Evolutionary conservation across 176 grass and related monocot species (phyloP), one percentile per base, ranked within the genome.

Genomic region (Musa itinerans): DNA sequence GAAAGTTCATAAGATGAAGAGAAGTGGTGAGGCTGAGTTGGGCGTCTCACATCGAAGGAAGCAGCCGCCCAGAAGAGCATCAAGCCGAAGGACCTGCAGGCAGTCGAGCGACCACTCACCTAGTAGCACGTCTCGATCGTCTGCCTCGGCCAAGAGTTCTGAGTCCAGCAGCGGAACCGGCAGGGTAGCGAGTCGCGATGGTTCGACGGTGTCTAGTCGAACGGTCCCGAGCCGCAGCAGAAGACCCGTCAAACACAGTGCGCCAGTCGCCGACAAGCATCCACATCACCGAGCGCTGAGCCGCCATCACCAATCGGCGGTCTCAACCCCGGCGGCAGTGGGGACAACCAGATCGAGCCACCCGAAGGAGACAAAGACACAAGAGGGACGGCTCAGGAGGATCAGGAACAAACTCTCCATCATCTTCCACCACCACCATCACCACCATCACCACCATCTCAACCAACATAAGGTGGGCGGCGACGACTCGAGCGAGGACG

Each of bases 391-490:
- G 25, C 58, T 92, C 16, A 78, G 27, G 72, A 68, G 22, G 76
- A 10, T 96, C 48, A 92, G 84, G 84, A 24, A 85, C 53, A 96
- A 83, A 67, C 57, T 90, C 6, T 81, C 81, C 6, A 20, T 77
- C 61, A 76, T 90, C 50, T 86, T 90, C 63, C 93, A 92, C 74
- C 89, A 90, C 29, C 80, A 52, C 10, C 92, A 92, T 6, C 89
- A 90, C 29, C 80, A 52, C 10, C 92, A 92, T 6, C 74, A 89
- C 17, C 92, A 87, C 8, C 84, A 87, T 50, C 82, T 85, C 48
- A 78, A 89, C 76, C 85, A 86, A 50, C 53, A 14, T 9, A 53
- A 12, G 2, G 50, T 13, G 50, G 51, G 10, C 25, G 9, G 20
- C 0, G 65, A 23, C 23, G 23, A 11, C 68, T 53, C 23, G 11